Conservation (phyloP, 2,329 filamentous ascomycete genomes). For the Trichophyton equinum region DNA sequence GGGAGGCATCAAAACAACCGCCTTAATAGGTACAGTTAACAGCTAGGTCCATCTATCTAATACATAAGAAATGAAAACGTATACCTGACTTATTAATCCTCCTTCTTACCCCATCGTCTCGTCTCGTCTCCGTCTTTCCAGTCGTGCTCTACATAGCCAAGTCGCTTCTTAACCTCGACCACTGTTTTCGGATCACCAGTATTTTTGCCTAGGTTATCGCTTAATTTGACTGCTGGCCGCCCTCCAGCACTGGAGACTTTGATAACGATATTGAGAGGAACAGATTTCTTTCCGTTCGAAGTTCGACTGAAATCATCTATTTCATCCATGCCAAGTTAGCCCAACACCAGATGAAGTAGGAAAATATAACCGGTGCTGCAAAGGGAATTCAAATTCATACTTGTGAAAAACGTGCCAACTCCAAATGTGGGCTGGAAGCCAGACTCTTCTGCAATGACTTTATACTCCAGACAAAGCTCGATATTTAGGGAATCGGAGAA, state of each 20-base stretch:
- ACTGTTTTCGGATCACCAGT: conserved; percentile 75
- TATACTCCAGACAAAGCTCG: conserved; percentile 82
- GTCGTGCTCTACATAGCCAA: conserved; percentile 74
- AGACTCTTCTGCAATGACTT: conserved; percentile 62
- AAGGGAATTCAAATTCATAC: conserved; percentile 26
- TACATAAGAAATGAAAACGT: too few relatives aligned
- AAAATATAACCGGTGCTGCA: too few relatives aligned
- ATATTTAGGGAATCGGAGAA: conserved; percentile 94
- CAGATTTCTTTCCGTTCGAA: conserved; percentile 66
- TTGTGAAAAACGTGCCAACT: conserved; percentile 89
- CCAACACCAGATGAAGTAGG: background rate
- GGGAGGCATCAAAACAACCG: too few relatives aligned
- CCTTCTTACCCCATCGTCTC: conserved; percentile 54
- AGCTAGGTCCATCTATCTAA: too few relatives aligned
- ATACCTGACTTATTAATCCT: conserved; percentile 2
- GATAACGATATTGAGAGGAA: conserved; percentile 93
- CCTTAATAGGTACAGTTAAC: too few relatives aligned
- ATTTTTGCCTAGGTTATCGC: conserved; percentile 84
- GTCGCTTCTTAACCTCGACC: conserved; percentile 64
- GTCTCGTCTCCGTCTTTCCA: conserved; percentile 80
- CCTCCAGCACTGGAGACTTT: conserved; percentile 81
- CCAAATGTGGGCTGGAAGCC: conserved; percentile 84
- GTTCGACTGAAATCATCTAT: conserved; percentile 67
- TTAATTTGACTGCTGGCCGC: conserved; percentile 80
- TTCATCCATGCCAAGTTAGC: background rate